Evolutionary conservation across 345 rosid species (phyloP).

Genomic region (Eucalyptus rudis): DNA sequence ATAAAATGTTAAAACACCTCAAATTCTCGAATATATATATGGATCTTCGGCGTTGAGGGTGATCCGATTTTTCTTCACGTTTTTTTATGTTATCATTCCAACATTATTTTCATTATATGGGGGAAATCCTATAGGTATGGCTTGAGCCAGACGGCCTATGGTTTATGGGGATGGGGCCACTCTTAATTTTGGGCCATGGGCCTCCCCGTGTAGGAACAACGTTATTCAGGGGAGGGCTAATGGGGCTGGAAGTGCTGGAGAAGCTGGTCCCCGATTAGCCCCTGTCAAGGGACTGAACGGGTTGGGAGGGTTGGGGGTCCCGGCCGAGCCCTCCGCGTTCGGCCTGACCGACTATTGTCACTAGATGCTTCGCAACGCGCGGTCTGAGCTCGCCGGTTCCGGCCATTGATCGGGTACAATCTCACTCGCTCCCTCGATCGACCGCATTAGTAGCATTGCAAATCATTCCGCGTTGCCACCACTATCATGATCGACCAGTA

Average conservation of each 20-base stretch:
- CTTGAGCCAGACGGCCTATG: not conserved
- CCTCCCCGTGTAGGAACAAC: not conserved
- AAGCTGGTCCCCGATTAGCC: not conserved
- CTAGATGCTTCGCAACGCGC: rapidly evolving
- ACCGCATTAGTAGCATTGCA: rapidly evolving
- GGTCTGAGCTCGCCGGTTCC: not conserved
- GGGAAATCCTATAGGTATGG: not conserved
- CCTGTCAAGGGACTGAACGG: not conserved
- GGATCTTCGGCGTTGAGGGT: not conserved
- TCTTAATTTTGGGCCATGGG: not conserved
- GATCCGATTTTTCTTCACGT: not conserved
- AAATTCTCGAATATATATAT: not conserved
- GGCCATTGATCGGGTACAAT: not conserved
- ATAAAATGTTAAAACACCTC: not conserved
- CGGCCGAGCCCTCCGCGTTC: not conserved
- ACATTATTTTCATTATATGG: not conserved
- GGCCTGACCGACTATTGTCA: not conserved
- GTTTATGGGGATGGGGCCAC: not conserved
- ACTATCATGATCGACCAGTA: rapidly evolving
- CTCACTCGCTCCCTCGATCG: not conserved
- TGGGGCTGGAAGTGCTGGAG: not conserved
- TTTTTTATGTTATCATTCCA: not conserved
- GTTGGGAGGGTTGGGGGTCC: not conserved
- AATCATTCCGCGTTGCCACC: not conserved
- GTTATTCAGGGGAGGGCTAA: not conserved